A percentile compares a stretch with the other conserved stretches of the same genome.
phyloP scores from a whole-genome alignment of 305 asterid genomes.

The Fraxinus greggii region DNA sequence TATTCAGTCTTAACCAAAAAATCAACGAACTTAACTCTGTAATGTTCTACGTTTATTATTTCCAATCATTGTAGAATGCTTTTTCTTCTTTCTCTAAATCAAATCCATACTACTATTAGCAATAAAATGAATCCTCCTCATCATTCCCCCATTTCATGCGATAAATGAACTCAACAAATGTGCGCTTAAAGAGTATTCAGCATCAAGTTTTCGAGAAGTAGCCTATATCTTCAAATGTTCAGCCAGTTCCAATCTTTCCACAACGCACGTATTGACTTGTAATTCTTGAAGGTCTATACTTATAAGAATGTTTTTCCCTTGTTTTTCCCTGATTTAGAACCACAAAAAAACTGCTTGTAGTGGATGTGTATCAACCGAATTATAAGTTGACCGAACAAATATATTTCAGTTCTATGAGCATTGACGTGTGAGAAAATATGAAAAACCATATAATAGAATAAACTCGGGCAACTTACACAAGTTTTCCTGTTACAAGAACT shows the following conservation, averaged over 20 bases:
- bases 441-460: neutral
- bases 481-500: neutral
- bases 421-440: neutral
- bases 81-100: neutral
- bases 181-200: neutral
- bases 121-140: neutral
- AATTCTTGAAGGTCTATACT: neutral
- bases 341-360: neutral
- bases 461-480: neutral
- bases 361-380: neutral
- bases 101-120: neutral
- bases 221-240: neutral
- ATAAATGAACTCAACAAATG: neutral
- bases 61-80: neutral
- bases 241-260: neutral
- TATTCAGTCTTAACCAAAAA: neutral
- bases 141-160: neutral
- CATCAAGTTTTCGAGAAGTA: neutral
- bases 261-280: neutral
- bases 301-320: neutral
- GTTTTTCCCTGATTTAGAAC: neutral
- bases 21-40: neutral
- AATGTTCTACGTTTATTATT: neutral
- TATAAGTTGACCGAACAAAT: neutral
- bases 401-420: neutral